phyloP scores from a whole-genome alignment of 768 basidiomycete species.

The Trametes punicea region DNA sequence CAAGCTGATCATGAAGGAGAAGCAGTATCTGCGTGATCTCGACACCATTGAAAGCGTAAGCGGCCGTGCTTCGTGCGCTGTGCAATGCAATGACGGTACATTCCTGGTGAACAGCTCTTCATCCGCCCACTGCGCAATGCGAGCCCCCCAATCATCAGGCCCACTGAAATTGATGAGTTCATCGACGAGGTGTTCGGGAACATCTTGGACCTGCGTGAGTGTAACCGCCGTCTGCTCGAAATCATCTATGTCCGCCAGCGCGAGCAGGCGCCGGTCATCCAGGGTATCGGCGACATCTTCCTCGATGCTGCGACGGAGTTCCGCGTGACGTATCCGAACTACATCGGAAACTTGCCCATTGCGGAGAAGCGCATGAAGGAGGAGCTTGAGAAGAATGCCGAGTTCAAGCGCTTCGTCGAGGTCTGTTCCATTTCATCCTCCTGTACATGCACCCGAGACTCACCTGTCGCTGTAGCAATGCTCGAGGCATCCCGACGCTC shows the following conservation, averaged over 20 bases:
- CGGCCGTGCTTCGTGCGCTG: conserved; percentile 23
- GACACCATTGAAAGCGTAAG: conserved; percentile 73
- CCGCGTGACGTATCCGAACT: conserved; percentile 79
- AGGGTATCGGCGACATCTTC: conserved; percentile 86
- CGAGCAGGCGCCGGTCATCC: conserved; percentile 81
- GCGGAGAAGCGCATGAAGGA: conserved; percentile 88
- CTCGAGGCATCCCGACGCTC: conserved; percentile 49
- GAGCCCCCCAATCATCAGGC: conserved; percentile 52
- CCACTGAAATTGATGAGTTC: conserved; percentile 68
- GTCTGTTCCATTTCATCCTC: conserved; percentile 42
- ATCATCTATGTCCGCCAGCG: conserved; percentile 80
- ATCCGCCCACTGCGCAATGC: conserved; percentile 52
- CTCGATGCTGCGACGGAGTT: conserved; percentile 86
- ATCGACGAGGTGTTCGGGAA: conserved; percentile 91
- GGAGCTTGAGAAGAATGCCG: conserved; percentile 76
- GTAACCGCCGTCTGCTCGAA: conserved; percentile 79
- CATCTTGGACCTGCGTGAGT: conserved; percentile 80
- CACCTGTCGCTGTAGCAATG: conserved; percentile 37
- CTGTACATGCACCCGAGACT: not conserved
- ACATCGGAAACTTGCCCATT: conserved; percentile 78
- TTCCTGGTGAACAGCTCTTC: conserved; percentile 42
- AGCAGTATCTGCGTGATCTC: conserved; percentile 86
- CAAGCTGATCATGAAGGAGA: conserved; percentile 84
- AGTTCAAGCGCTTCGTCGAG: conserved; percentile 84
- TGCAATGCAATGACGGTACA: not conserved